These are phyloP conservation scores for Aspergillus egyptiacus DNA, from an alignment of 495 filamentous ascomycete genomes.

Conservation along the genomic window DNA sequence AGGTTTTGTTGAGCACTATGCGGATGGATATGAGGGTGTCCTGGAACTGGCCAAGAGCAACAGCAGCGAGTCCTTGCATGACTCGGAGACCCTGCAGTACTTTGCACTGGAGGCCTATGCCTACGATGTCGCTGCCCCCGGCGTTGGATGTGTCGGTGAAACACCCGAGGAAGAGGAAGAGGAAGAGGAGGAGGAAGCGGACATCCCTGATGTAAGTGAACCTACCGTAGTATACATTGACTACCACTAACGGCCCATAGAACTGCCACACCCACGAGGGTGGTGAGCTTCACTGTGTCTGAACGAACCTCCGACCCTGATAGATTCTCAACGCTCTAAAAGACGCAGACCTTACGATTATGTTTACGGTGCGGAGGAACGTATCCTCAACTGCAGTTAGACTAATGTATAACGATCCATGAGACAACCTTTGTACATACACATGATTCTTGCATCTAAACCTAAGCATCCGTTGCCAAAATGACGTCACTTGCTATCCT, in stretches of 20 bases:
- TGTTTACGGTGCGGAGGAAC: neutral
- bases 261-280: slow-evolving; percentile 31
- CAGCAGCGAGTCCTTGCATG: slow-evolving; percentile 34
- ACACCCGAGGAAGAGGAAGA: slow-evolving; percentile 5
- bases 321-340: neutral
- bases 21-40: slow-evolving; percentile 46
- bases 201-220: slow-evolving; percentile 22
- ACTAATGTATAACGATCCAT: too few species aligned
- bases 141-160: slow-evolving; percentile 44
- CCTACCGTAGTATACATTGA: neutral
- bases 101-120: slow-evolving; percentile 57
- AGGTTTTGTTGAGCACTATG: slow-evolving; percentile 48
- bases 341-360: neutral
- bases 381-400: too few species aligned
- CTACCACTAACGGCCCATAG: slow-evolving; percentile 13
- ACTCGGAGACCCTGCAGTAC: slow-evolving; percentile 50
- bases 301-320: neutral
- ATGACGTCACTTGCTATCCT: too few species aligned
- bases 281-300: slow-evolving; percentile 30
- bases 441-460: too few species aligned
- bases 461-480: too few species aligned
- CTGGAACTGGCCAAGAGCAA: slow-evolving; percentile 39
- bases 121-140: slow-evolving; percentile 47
- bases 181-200: slow-evolving; percentile 9
- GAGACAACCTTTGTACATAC: too few species aligned